phyloP scores from a whole-genome alignment of 192 early-diverging fungal genomes.

The Dimargaris cristalligena region DNA sequence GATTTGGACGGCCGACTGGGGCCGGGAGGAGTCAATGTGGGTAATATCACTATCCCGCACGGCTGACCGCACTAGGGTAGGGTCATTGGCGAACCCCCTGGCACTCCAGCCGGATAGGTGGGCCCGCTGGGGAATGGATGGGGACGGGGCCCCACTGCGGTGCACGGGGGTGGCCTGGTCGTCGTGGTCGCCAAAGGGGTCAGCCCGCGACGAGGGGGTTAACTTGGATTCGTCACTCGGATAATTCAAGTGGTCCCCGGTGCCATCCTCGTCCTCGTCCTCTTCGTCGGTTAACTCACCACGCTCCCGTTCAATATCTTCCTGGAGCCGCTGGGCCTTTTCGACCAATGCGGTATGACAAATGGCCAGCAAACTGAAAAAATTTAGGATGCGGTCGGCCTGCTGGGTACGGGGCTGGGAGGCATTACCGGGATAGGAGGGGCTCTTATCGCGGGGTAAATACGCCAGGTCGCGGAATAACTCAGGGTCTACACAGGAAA shows the following conservation, averaged over 20 bases:
- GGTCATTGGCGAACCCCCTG: too few relatives aligned
- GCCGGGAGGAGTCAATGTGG: neutral
- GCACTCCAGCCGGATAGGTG: neutral
- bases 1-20: too few relatives aligned
- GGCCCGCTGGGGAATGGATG: too few relatives aligned
- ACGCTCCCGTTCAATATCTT: slow-evolving; percentile 26
- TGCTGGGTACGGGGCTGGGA: slow-evolving; percentile 17
- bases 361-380: slow-evolving; percentile 72
- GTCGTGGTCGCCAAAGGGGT: neutral
- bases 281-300: slow-evolving; percentile 24
- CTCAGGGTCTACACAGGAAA: slow-evolving; percentile 74
- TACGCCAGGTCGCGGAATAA: slow-evolving; percentile 54
- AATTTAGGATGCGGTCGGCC: slow-evolving; percentile 53
- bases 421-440: too few relatives aligned
- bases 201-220: slow-evolving; percentile 6
- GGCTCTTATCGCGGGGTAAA: neutral
- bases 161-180: neutral
- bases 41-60: neutral
- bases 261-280: slow-evolving; percentile 18
- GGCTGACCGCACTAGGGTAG: too few relatives aligned
- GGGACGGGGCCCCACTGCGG: too few relatives aligned
- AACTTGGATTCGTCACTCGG: too few relatives aligned
- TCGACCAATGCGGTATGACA: slow-evolving; percentile 95
- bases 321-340: slow-evolving; percentile 22
- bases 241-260: too few relatives aligned